Percentiles rank a stretch among this genome's conserved stretches.
Evolutionary conservation across 176 grass and related monocot species (phyloP).

Genomic region (Luzula sylvatica): DNA sequence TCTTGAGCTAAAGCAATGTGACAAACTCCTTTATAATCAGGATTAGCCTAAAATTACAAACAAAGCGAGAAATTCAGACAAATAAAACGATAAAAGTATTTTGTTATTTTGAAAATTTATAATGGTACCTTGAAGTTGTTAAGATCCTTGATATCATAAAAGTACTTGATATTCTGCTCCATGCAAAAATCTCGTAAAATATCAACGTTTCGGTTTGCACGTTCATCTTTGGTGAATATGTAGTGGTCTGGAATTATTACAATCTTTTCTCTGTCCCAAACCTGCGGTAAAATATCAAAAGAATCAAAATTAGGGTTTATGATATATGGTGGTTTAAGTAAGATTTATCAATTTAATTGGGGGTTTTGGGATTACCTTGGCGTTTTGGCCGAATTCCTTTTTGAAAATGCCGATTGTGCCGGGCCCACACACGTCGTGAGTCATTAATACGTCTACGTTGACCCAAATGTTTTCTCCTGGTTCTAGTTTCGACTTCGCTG

Average conservation of each 20-base stretch:
- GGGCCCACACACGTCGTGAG: slow-evolving; percentile 73
- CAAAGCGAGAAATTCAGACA: slow-evolving; percentile 1
- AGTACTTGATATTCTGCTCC: slow-evolving; percentile 92
- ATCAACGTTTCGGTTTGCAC: slow-evolving; percentile 87
- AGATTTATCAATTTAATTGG: no score
- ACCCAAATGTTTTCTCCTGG: slow-evolving; percentile 97
- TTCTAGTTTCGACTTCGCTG: slow-evolving; percentile 53
- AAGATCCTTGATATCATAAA: slow-evolving; percentile 88
- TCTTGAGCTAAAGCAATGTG: slow-evolving; percentile 92
- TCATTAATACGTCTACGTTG: slow-evolving; percentile 93
- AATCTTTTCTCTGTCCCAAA: slow-evolving; percentile 90
- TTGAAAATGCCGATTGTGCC: slow-evolving; percentile 90
- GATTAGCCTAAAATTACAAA: slow-evolving; percentile 58
- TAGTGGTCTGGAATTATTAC: slow-evolving; percentile 95
- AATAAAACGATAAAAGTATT: background rate
- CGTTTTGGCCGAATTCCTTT: slow-evolving; percentile 74
- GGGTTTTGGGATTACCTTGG: slow-evolving; percentile 26
- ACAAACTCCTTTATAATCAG: slow-evolving; percentile 94
- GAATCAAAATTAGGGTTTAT: background rate
- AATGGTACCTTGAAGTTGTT: slow-evolving; percentile 57
- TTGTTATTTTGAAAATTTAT: background rate
- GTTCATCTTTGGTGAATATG: slow-evolving; percentile 81
- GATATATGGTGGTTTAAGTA: background rate
- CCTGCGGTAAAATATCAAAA: slow-evolving; percentile 22
- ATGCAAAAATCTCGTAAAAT: slow-evolving; percentile 70